Evolutionary conservation across 768 basidiomycete genomes (phyloP).

Genomic region (Thelephora ganbajun): DNA sequence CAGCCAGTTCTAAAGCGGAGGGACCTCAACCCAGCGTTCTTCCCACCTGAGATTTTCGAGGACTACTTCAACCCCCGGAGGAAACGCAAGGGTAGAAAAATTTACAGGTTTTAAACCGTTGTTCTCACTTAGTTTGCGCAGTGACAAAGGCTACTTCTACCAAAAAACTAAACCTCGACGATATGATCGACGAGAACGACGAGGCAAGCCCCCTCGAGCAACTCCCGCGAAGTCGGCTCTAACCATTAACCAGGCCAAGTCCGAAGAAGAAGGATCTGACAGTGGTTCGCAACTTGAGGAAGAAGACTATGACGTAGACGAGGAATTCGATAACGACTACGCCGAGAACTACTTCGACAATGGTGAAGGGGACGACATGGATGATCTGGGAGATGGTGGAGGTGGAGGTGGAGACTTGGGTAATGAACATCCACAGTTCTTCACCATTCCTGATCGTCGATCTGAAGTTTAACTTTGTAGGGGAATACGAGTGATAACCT

Average conservation of each 20-base stretch:
- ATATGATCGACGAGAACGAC: conserved; percentile 50
- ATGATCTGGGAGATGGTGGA: conserved; percentile 61
- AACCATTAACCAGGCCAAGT: conserved; percentile 39
- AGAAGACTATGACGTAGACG: conserved; percentile 76
- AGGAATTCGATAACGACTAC: conserved; percentile 87
- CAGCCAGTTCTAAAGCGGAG: conserved; percentile 57
- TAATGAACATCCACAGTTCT: conserved; percentile 8
- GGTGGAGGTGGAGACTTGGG: conserved; percentile 43
- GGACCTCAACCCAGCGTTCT: conserved; percentile 63
- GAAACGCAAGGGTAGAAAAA: conserved; percentile 36
- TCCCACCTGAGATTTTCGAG: conserved; percentile 65
- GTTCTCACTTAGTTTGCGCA: conserved; percentile 4
- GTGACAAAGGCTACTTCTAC: conserved; percentile 17
- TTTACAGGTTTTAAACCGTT: conserved; percentile 1
- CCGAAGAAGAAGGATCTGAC: conserved; percentile 55
- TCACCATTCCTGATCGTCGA: background rate
- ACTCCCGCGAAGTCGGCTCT: background rate
- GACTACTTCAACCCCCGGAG: conserved; percentile 67
- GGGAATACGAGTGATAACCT: conserved; percentile 1
- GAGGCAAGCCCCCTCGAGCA: conserved; percentile 24
- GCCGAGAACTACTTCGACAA: conserved; percentile 88
- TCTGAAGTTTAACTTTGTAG: background rate
- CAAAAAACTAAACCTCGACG: conserved; percentile 49
- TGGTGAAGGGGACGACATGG: conserved; percentile 69
- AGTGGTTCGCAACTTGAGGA: conserved; percentile 49